Base-by-base conservation (phyloP, 306 rosid genomes). In the Prinsepia uniflora region DNA sequence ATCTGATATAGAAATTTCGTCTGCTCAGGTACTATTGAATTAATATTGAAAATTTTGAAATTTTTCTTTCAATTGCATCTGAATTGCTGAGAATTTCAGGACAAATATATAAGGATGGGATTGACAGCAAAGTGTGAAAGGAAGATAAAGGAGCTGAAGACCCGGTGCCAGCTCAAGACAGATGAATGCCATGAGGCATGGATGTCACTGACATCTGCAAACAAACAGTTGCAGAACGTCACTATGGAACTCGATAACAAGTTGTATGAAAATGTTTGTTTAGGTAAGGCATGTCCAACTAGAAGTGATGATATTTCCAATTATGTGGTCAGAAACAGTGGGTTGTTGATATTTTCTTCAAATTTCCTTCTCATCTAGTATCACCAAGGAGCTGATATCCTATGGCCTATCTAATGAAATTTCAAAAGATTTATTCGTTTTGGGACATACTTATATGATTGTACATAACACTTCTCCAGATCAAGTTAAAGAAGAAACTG, bases 101-200 rank as follows among this genome's bases (percentile, higher is more conserved):
- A 76, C 42, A 76, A 76, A 49, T 24, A 34, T 63, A 30, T 69
- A 17, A 69, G 80, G 70, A 61, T 69, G 80, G 66, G 61, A 40
- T 70, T 41, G 34, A 53, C 63, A n/a, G 41, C 57, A 41, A 76
- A 76, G 75, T 70, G 60, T 70, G 80, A 76, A 68, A 76, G 43
- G 74, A 76, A 70, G 70, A 76, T 69, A 43, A 71, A 63, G 69
- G 75, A 76, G 70, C 75, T 76, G 56, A 70, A 70, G 70, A 63
- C 14, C 41, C 20, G 12, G 59, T 76, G 68, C 67, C 80, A 76
- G 69, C 48, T 69, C 30, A 76, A 76, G 65, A 63, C 66, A 62
- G 71, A 62, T 76, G 80, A 76, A 76, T 76, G 75, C 40, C 75
- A 76, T 17, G 80, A 76, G 68, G 80, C 80, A 2, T 76, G 80